phyloP scores from a whole-genome alignment of 352 stramenopile genomes.

The Phytophthora rubi region DNA sequence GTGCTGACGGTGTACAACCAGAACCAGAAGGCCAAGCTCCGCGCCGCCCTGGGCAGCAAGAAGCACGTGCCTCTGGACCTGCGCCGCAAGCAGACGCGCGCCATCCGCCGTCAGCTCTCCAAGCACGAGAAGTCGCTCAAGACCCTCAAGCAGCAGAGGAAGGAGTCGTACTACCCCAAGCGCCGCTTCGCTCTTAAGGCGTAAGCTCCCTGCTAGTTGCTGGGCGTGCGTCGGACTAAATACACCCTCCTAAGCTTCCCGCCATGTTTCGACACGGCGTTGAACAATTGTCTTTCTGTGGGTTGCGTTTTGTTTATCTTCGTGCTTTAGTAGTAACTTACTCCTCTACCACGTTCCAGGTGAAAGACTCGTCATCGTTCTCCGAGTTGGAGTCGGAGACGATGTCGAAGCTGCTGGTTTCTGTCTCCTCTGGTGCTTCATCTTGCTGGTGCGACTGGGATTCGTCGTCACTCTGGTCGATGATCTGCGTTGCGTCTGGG shows the following conservation, averaged over 20 bases:
- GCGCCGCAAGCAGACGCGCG: slow-evolving; percentile 98
- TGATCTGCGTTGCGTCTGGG: slow-evolving; percentile 25
- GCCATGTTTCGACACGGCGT: slow-evolving; percentile 41
- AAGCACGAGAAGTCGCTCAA: slow-evolving; percentile 95
- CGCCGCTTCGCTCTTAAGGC: slow-evolving; percentile 98
- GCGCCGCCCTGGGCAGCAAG: slow-evolving; percentile 92
- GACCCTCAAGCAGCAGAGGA: slow-evolving; percentile 95
- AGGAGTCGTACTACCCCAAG: slow-evolving; percentile 96
- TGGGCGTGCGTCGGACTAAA: slow-evolving; percentile 55
- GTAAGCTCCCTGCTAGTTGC: slow-evolving; percentile 69
- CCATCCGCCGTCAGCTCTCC: slow-evolving; percentile 96
- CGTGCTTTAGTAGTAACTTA: slow-evolving; percentile 6
- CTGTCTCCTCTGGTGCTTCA: slow-evolving; percentile 16
- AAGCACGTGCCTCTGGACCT: slow-evolving; percentile 99
- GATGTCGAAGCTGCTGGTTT: slow-evolving; percentile 52
- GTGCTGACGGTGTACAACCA: slow-evolving; percentile 99
- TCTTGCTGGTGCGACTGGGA: slow-evolving; percentile 15
- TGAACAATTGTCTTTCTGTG: slow-evolving; percentile 29
- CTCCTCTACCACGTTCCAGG: slow-evolving; percentile 33
- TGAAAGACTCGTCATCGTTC: slow-evolving; percentile 40
- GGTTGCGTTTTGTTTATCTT: not conserved
- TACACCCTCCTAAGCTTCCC: slow-evolving; percentile 77
- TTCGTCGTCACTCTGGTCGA: slow-evolving; percentile 29
- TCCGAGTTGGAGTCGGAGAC: slow-evolving; percentile 68
- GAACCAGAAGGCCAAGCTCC: slow-evolving; percentile 98